Percentiles rank a stretch among this genome's conserved stretches.
phyloP scores from a whole-genome alignment of 164 flowering plant species.

The Liquidambar formosana region DNA sequence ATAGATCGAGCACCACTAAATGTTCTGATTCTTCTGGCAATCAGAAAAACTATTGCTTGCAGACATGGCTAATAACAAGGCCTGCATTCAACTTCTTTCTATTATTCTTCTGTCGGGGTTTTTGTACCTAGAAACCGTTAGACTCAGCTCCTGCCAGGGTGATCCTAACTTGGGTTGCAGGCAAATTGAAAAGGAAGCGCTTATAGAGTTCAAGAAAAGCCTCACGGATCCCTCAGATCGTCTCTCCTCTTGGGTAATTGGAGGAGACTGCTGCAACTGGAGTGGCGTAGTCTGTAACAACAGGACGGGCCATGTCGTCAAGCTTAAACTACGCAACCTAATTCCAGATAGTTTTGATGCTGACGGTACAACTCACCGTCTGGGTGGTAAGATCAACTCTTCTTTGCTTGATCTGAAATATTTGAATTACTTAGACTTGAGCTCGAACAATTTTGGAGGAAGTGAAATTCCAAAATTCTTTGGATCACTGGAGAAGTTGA shows the following conservation, averaged over 20 bases:
- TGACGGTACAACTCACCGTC: background rate
- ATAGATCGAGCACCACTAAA: too few species aligned
- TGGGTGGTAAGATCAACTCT: slow-evolving; percentile 14
- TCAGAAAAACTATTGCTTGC: too few species aligned
- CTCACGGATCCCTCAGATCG: slow-evolving; percentile 9
- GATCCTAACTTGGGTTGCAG: too few species aligned
- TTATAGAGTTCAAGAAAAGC: slow-evolving; percentile 8
- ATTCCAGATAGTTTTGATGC: background rate
- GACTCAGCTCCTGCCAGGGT: too few species aligned
- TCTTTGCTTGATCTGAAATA: slow-evolving; percentile 4
- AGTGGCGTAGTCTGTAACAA: slow-evolving; percentile 17
- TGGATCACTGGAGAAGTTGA: slow-evolving; percentile 5
- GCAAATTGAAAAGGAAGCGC: too few species aligned
- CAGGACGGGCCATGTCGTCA: slow-evolving; percentile 13
- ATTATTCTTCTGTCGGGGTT: too few species aligned
- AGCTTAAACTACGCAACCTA: slow-evolving; percentile 14
- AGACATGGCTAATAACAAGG: too few species aligned
- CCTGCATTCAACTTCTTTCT: too few species aligned
- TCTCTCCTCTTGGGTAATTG: slow-evolving; percentile 25
- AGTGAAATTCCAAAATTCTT: background rate
- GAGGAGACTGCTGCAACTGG: slow-evolving; percentile 23
- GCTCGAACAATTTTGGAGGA: slow-evolving; percentile 2
- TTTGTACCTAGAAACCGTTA: too few species aligned
- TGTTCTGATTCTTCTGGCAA: too few species aligned
- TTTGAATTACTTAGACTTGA: slow-evolving; percentile 3